Base-by-base conservation (phyloP, 2,329 filamentous ascomycete species). In the Alternaria alternata region DNA sequence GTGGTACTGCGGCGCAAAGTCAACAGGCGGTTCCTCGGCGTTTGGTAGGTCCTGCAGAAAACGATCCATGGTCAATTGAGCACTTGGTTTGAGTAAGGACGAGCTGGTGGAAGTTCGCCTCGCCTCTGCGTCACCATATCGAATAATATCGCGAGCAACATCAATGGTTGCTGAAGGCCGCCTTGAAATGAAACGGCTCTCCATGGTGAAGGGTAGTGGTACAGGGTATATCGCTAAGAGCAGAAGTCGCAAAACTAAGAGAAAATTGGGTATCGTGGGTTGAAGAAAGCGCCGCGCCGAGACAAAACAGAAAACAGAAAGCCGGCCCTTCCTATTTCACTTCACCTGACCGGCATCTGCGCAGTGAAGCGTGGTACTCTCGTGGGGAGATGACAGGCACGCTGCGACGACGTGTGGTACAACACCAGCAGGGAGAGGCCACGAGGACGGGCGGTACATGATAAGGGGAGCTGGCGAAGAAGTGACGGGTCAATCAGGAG, bases 11-110 rank as follows among this genome's bases (percentile, higher is more conserved):
- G 78, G 78, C 24, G 71, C 68, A 51, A 77, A 71, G 34, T 79
- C 75, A 46, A 70, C 75, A 46, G 73, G 72, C 38, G 78, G 78
- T 48, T 75, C 71, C 55, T 81, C 79, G 61, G 79, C 78, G 60
- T 78, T 73, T 42, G 76, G 75, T 48, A 81, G 70, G 66, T 80
- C 78, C 78, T 80, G 79, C 46, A 81, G 65, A 68, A 79, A 80
- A 65, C 78, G 77, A 66, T 78, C 77, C 74, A 81, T 70, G 66
- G 78, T 80, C 66, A 80, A 76, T 68, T 79, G 75, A 61, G 77
- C 76, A 74, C 74, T 73, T 60, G 77, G 75, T 51, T 77, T 74
- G 54, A 78, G 68, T 46, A 73, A 69, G 43, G 76, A 75, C 47
- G 75, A 66, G 62, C 66, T 69, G 44, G 72, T 67, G 49, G 65